Conservation (phyloP, 352 stramenopile species). For the Pythium sukuiense region DNA sequence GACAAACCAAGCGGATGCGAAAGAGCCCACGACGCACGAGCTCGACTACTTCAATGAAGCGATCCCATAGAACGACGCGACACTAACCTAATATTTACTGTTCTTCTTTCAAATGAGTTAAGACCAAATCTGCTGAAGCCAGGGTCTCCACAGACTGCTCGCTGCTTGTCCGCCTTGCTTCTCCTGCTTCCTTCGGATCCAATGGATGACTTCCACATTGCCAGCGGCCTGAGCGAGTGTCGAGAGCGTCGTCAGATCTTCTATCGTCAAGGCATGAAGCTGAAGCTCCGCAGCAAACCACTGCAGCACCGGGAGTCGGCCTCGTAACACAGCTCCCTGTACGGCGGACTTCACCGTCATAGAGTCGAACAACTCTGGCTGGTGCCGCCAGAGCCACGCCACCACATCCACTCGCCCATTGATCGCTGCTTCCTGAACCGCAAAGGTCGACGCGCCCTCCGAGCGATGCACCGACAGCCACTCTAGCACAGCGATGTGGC, state of each 20-base stretch:
- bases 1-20: neutral
- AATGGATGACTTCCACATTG: neutral
- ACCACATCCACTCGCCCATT: neutral
- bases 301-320: neutral
- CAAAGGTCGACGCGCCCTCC: neutral
- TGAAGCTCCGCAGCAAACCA: neutral
- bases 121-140: neutral
- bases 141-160: neutral
- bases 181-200: neutral
- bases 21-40: neutral
- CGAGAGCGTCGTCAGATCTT: neutral
- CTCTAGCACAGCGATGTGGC: conserved; percentile 17
- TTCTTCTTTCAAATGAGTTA: neutral
- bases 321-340: neutral
- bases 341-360: neutral
- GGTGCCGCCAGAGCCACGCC: neutral
- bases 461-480: conserved; percentile 2
- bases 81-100: conserved; percentile 1
- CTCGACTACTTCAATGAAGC: neutral
- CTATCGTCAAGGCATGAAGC: neutral
- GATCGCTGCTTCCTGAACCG: neutral
- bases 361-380: neutral
- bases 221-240: neutral
- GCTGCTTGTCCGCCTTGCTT: neutral
- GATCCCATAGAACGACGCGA: neutral